These are phyloP conservation scores for Mortierella sp. DNA, from an alignment of 371 early-diverging fungal genomes.

Conservation along the genomic window DNA sequence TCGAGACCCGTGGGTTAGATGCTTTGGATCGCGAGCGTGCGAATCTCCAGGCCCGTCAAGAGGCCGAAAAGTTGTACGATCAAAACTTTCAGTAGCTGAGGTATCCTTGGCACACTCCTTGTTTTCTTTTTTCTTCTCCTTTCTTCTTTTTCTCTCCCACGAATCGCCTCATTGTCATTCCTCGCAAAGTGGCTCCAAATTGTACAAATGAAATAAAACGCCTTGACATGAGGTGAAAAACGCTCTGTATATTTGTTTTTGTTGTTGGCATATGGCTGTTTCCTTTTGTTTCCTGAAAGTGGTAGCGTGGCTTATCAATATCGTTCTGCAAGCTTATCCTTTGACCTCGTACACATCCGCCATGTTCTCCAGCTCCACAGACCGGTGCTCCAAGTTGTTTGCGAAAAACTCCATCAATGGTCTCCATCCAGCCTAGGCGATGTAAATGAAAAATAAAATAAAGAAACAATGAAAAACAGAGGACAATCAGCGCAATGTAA, in stretches of 20 bases:
- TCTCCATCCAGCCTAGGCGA: constrained; percentile 59
- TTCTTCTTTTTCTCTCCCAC: neutral
- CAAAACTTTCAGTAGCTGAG: constrained; percentile 33
- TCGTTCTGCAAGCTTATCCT: neutral
- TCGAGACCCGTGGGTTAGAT: constrained; percentile 59
- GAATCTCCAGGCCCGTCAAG: constrained; percentile 61
- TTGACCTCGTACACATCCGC: constrained; percentile 68
- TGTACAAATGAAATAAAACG: neutral
- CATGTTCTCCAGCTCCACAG: constrained; percentile 65
- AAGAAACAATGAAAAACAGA: neutral
- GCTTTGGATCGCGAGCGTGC: constrained; percentile 61
- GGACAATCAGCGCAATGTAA: neutral
- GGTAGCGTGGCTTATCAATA: neutral
- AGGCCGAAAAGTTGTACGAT: constrained; percentile 59
- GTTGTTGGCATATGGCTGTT: neutral
- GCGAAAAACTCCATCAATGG: constrained; percentile 70
- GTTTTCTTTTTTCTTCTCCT: neutral
- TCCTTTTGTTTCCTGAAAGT: neutral
- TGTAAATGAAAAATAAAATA: neutral
- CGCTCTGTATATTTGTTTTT: neutral
- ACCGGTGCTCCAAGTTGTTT: constrained; percentile 63
- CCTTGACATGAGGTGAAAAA: neutral
- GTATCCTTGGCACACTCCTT: neutral
- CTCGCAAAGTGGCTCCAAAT: neutral
- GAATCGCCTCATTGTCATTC: neutral